A percentile compares a stretch with the other conserved stretches of the same genome.
Conservation (phyloP, 2,329 filamentous ascomycete genomes). For the Colletotrichum cuscutae region DNA sequence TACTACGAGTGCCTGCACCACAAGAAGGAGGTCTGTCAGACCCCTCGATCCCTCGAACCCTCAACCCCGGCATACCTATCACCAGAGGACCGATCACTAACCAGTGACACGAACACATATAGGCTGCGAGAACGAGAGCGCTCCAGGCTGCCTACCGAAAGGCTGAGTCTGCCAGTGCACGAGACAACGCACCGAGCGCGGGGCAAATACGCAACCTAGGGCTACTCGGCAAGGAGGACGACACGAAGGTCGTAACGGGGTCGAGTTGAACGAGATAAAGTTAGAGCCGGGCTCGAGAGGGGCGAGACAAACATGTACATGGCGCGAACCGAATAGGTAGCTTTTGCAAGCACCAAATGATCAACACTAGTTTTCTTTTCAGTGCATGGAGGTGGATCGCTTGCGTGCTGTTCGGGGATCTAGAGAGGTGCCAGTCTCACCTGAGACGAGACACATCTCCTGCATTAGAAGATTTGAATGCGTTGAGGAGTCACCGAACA, state of each 20-base stretch:
- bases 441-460: not conserved
- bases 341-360: constrained; percentile 23
- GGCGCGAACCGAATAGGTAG: constrained; percentile 14
- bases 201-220: constrained; percentile 91
- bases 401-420: not conserved
- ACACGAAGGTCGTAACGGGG: constrained; percentile 71
- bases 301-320: constrained; percentile 35
- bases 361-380: constrained; percentile 20
- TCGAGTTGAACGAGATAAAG: constrained; percentile 37
- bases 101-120: constrained; percentile 25
- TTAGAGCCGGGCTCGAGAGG: constrained; percentile 27
- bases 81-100: constrained; percentile 2
- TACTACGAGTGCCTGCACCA: constrained; percentile 99
- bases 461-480: not conserved
- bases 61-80: not conserved
- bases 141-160: constrained; percentile 89
- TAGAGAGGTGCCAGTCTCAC: too few species aligned
- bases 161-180: constrained; percentile 76
- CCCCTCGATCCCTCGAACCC: constrained; percentile 20
- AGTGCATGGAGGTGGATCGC: not conserved
- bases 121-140: constrained; percentile 82
- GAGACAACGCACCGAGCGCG: constrained; percentile 83
- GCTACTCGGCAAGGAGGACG: constrained; percentile 84
- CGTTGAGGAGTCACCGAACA: too few species aligned
- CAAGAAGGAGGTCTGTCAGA: constrained; percentile 87